Percentiles rank a stretch among this genome's conserved stretches.
Conservation (phyloP, 768 basidiomycete genomes). For the Agaricus subrufescens region DNA sequence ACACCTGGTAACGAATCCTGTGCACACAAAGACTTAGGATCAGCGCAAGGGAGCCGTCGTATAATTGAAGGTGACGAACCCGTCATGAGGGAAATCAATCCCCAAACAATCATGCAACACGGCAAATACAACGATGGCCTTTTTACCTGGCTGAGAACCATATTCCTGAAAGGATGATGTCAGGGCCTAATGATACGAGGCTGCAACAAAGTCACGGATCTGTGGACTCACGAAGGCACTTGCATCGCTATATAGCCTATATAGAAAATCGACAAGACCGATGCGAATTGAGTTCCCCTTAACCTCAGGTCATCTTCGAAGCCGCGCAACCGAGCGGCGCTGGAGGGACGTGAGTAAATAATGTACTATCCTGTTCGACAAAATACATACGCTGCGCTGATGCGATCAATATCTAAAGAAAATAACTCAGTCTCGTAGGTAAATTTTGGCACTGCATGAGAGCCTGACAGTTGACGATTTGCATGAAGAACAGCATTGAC, state of each 20-base stretch:
- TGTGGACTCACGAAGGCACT: conserved; percentile 49
- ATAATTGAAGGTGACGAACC: conserved; percentile 24
- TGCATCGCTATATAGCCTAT: conserved; percentile 71
- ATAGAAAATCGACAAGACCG: conserved; percentile 57
- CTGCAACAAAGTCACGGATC: neutral
- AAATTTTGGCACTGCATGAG: neutral
- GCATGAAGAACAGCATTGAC: conserved; percentile 43
- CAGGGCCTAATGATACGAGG: neutral
- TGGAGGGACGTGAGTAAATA: conserved; percentile 15
- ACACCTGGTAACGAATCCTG: conserved; percentile 39
- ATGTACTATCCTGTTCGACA: neutral
- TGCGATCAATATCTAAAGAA: conserved; percentile 56
- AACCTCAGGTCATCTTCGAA: conserved; percentile 60
- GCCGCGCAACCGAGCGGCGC: conserved; percentile 61
- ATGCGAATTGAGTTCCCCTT: conserved; percentile 53
- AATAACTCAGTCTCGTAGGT: neutral
- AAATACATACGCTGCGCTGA: conserved; percentile 51
- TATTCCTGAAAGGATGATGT: conserved; percentile 41
- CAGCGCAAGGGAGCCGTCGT: neutral
- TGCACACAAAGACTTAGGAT: neutral
- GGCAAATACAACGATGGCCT: conserved; percentile 63
- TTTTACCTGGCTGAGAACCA: conserved; percentile 60
- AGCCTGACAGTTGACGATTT: conserved; percentile 38
- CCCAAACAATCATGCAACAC: conserved; percentile 64
- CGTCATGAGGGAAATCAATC: conserved; percentile 43